Conservation (phyloP, 1,284 basidiomycete genomes). For the Puccinia coronata region DNA sequence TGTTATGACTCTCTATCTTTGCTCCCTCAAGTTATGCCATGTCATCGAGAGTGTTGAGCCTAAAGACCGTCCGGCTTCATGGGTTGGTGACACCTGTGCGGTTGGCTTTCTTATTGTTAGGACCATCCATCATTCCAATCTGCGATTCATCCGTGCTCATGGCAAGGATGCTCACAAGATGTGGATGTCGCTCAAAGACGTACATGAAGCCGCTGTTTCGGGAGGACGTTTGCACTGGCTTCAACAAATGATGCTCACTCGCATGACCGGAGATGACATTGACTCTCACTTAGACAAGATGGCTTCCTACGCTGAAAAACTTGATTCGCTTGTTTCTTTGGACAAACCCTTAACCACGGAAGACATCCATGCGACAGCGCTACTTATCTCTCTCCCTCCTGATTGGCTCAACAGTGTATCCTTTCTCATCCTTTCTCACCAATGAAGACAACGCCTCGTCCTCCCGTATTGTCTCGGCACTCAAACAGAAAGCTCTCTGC, state of each 20-base stretch:
- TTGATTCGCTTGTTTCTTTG: not conserved
- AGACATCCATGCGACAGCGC: not conserved
- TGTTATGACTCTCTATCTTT: not conserved
- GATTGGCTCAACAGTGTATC: slow-evolving; percentile 18
- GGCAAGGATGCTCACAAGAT: not conserved
- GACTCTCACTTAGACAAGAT: not conserved
- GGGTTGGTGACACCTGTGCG: not conserved
- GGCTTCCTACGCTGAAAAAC: too few relatives aligned
- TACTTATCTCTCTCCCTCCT: not conserved
- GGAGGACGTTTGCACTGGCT: slow-evolving; percentile 17
- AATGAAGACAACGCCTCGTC: not conserved
- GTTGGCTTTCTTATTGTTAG: not conserved
- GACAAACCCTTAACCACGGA: not conserved
- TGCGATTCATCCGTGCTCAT: not conserved
- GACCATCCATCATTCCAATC: not conserved
- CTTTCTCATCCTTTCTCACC: slow-evolving; percentile 20
- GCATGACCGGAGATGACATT: not conserved
- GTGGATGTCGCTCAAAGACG: not conserved
- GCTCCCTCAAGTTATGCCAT: not conserved
- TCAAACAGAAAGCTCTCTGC: not conserved
- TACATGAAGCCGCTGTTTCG: not conserved
- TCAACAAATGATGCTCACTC: not conserved
- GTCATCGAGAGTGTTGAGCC: not conserved
- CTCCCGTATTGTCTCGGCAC: not conserved
- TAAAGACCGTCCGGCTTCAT: not conserved